phyloP scores from a whole-genome alignment of 2,329 filamentous ascomycete genomes.

The Penicillium digitatum region DNA sequence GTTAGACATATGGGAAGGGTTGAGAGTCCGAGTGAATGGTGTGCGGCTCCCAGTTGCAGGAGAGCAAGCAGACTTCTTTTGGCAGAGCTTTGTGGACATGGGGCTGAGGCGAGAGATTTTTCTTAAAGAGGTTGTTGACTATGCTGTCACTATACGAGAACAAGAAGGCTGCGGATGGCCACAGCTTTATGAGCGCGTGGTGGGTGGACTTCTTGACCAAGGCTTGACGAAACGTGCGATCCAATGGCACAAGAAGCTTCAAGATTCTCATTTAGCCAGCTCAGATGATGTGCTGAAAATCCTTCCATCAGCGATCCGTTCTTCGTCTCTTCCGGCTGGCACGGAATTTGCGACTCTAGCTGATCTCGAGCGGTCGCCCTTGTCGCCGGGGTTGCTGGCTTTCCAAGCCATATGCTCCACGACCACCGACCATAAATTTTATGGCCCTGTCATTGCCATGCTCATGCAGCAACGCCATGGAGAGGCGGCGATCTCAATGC shows the following conservation, averaged over 20 bases:
- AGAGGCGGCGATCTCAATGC: conserved; percentile 45
- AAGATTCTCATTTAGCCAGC: conserved; percentile 29
- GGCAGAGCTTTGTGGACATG: conserved; percentile 39
- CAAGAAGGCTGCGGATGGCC: conserved; percentile 38
- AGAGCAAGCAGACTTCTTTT: conserved; percentile 39
- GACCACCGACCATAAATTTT: conserved; percentile 40
- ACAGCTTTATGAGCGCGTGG: conserved; percentile 37
- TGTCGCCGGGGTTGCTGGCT: conserved; percentile 27
- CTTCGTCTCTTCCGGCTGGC: conserved; percentile 17
- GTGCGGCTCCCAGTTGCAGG: conserved; percentile 37
- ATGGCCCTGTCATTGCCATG: conserved; percentile 41
- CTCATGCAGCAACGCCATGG: conserved; percentile 39
- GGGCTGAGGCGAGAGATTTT: conserved; percentile 34
- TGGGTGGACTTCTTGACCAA: conserved; percentile 34
- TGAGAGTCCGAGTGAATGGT: conserved; percentile 31
- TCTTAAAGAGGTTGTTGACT: conserved; percentile 32
- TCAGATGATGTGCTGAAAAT: conserved; percentile 31
- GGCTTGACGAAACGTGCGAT: conserved; percentile 31
- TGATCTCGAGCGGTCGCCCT: conserved; percentile 8
- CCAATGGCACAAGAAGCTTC: conserved; percentile 39
- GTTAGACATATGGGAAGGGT: conserved; percentile 40
- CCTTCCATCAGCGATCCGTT: conserved; percentile 26
- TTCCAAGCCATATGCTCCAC: conserved; percentile 44
- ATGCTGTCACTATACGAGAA: conserved; percentile 41
- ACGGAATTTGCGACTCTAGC: conserved; percentile 7